phyloP scores from a whole-genome alignment of 306 rosid species.

The Aeschynomene evenia region DNA sequence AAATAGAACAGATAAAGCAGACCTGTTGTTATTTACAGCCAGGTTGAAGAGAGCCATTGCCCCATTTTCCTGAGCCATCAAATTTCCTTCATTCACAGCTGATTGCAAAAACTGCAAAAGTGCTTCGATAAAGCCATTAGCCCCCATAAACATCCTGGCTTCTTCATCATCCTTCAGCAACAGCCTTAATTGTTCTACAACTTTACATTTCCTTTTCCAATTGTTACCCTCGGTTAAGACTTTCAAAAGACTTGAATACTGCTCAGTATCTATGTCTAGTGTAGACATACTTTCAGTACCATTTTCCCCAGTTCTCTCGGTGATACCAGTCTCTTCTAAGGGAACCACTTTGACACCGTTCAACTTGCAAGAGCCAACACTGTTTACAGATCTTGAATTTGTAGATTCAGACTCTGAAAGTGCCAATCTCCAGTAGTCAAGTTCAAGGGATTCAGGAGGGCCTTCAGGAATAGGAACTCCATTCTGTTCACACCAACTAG shows the following conservation, averaged over 20 bases:
- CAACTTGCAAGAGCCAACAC: slow-evolving; percentile 66
- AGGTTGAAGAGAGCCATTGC: slow-evolving; percentile 99
- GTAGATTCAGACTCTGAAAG: slow-evolving; percentile 73
- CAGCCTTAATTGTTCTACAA: slow-evolving; percentile 73
- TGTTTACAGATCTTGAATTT: slow-evolving; percentile 61
- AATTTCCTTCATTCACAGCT: slow-evolving; percentile 60
- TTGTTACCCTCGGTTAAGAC: slow-evolving; percentile 60
- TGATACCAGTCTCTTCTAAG: slow-evolving; percentile 60
- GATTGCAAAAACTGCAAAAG: slow-evolving; percentile 63
- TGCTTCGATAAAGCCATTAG: slow-evolving; percentile 91
- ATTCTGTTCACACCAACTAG: slow-evolving; percentile 95
- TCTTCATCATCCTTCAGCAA: slow-evolving; percentile 89
- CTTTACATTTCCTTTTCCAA: slow-evolving; percentile 64
- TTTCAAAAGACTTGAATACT: slow-evolving; percentile 55
- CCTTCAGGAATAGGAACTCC: slow-evolving; percentile 79
- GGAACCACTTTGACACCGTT: slow-evolving; percentile 83
- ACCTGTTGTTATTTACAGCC: slow-evolving; percentile 93
- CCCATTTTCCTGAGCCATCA: slow-evolving; percentile 81
- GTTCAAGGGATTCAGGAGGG: slow-evolving; percentile 88
- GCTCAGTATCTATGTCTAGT: slow-evolving; percentile 51
- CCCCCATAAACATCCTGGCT: slow-evolving; percentile 89
- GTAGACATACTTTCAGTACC: slow-evolving; percentile 49
- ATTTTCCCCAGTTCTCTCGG: slow-evolving; percentile 55
- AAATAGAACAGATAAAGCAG: slow-evolving; percentile 5
- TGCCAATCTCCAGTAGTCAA: slow-evolving; percentile 88